Base-by-base conservation (phyloP, 2,329 filamentous ascomycete genomes). In the Sclerotinia trifoliorum region DNA sequence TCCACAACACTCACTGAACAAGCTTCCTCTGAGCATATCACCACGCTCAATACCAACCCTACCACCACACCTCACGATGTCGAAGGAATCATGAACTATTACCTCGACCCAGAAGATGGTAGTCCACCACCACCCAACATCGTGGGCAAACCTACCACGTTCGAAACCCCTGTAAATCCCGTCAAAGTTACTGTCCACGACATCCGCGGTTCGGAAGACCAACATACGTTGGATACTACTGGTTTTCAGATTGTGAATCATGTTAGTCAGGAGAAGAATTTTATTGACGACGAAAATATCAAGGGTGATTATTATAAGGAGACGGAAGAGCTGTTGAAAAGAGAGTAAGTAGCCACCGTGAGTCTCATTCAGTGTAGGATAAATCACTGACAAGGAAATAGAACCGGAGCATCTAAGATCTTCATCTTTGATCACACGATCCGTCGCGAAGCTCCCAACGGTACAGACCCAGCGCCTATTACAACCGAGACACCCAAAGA, bases 341-440 rank as follows among this genome's bases (percentile, higher is more conserved):
- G 73, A 69, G 74, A 71, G 74, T 75, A 54, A 72, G 71, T 62
- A 63, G 42, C 7, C 17, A 4, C 35, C 19, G 44, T 13, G 17
- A 21, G 13, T n/a, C 24, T 44, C 13, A 10, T 65, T 13, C 21
- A 42, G 44, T 24, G 24, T 15, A 57, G 61, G 46, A 58, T n/a
- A 29, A 56, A 46, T 64, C 13, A 54, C 56, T 68, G n/a, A 58
- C 49, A 39, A n/a, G 24, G 2, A 24, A 17, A 13, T 70, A 87
- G 85, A 42, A 88, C 86, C 21, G 86, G 86, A 3, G 85, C 82
- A 21, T 78, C 83, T 2, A 81, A 82, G 29, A 77, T 88, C 71
- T 83, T 85, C 79, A 86, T 88, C 75, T 89, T 89, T 74, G 85
- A 88, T 78, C 86, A 88, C 78, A 88, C 85, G 7, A 85, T 89